Conservation (phyloP, 306 rosid genomes). For the Malus sylvestris region DNA sequence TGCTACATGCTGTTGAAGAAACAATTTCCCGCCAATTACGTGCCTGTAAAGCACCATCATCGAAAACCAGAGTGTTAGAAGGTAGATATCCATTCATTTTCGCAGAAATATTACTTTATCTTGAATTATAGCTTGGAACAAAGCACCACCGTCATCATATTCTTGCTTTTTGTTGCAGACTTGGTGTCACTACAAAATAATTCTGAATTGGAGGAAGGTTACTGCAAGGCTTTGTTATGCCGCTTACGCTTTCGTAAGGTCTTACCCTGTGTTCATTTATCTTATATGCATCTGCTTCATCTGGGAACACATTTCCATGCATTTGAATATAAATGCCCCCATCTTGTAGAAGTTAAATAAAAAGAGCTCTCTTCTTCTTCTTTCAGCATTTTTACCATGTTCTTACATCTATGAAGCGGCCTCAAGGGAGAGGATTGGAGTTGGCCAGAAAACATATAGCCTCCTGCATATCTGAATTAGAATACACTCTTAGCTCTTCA, state of each 20-base stretch:
- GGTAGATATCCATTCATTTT: constrained; percentile 25
- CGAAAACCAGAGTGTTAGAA: constrained; percentile 56
- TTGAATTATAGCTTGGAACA: constrained; percentile 1
- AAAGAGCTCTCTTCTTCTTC: background rate
- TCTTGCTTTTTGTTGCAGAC: constrained; percentile 51
- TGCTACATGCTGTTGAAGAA: constrained; percentile 91
- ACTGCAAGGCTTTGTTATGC: constrained; percentile 84
- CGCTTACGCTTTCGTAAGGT: constrained; percentile 99
- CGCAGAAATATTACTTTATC: background rate
- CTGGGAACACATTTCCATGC: constrained; percentile 1
- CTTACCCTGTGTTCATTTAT: constrained; percentile 60
- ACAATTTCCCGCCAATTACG: constrained; percentile 84
- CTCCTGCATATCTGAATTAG: constrained; percentile 69
- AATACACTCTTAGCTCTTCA: constrained; percentile 45
- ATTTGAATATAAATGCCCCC: background rate
- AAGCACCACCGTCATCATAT: constrained; percentile 44
- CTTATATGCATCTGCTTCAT: constrained; percentile 25
- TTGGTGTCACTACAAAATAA: constrained; percentile 64
- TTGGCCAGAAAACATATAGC: constrained; percentile 91
- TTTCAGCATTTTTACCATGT: constrained; percentile 92
- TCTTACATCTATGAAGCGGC: constrained; percentile 75
- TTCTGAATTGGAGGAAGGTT: constrained; percentile 86
- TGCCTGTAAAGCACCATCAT: constrained; percentile 68
- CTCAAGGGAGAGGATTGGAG: constrained; percentile 97
- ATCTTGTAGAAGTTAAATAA: constrained; percentile 1